phyloP scores from a whole-genome alignment of 1,284 basidiomycete species.

The Pholiota adiposa region DNA sequence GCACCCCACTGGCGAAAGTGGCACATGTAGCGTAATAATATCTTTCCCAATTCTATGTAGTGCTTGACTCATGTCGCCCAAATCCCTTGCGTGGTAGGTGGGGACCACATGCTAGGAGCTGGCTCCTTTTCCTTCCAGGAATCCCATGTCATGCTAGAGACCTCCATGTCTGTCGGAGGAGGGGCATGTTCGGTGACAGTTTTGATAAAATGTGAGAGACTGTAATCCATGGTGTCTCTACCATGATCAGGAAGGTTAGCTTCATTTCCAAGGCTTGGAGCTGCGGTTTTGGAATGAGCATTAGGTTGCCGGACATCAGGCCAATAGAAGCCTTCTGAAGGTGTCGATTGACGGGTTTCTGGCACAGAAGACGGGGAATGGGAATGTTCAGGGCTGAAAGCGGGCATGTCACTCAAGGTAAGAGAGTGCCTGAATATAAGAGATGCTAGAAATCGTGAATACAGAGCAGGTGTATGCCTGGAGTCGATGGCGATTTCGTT shows the following conservation, averaged over 20 bases:
- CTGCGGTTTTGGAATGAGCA: conserved; percentile 13
- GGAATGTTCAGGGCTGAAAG: conserved; percentile 4
- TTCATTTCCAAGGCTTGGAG: conserved; percentile 22
- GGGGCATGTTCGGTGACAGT: conserved; percentile 32
- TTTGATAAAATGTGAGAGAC: conserved; percentile 44
- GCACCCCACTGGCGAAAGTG: neutral
- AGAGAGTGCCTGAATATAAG: conserved; percentile 47
- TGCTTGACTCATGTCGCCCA: neutral
- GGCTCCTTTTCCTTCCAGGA: conserved; percentile 11
- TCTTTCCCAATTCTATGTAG: neutral
- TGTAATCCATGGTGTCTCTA: conserved; percentile 46
- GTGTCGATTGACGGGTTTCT: conserved; percentile 26
- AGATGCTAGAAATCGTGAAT: conserved; percentile 53
- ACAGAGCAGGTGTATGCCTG: conserved; percentile 53
- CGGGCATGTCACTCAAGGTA: conserved; percentile 17
- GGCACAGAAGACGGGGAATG: conserved; percentile 27
- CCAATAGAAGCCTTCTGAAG: conserved; percentile 40
- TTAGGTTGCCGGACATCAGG: conserved; percentile 37
- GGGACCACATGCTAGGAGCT: conserved; percentile 8
- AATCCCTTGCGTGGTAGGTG: conserved; percentile 1
- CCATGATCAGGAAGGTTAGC: conserved; percentile 30
- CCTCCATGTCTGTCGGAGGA: conserved; percentile 13
- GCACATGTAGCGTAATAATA: neutral
- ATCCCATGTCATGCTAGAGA: conserved; percentile 16
- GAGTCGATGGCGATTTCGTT: conserved; percentile 52